phyloP scores from a whole-genome alignment of 2,329 filamentous ascomycete species.

The Rhynchosporium secalis region DNA sequence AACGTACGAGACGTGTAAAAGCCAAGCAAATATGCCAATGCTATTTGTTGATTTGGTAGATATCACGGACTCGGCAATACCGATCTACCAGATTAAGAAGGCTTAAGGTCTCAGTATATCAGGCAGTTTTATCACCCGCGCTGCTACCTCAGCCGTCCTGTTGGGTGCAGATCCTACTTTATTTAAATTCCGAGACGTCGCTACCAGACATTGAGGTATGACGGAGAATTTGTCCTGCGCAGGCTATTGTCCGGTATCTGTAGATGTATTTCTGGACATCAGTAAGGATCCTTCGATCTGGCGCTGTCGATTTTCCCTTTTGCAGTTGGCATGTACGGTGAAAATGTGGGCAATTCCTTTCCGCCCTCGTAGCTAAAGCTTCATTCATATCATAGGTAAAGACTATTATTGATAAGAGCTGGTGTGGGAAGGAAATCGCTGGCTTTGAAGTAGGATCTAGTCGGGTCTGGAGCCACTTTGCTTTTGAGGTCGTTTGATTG shows the following conservation, averaged over 20 bases:
- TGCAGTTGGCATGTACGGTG: not conserved
- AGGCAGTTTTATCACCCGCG: not conserved
- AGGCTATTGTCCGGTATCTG: conserved; percentile 15
- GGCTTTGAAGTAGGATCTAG: too few species aligned
- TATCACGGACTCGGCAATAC: not conserved
- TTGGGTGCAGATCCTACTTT: not conserved
- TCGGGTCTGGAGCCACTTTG: too few species aligned
- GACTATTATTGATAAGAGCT: too few species aligned
- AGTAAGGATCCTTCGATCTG: conserved; percentile 13
- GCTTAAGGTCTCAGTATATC: not conserved
- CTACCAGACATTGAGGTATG: not conserved
- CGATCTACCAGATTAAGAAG: not conserved
- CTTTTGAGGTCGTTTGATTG: too few species aligned
- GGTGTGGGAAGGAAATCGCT: too few species aligned
- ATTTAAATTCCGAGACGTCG: not conserved
- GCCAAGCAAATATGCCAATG: conserved; percentile 7
- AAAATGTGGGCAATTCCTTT: not conserved
- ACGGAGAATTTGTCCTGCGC: conserved; percentile 24
- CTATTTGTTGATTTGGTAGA: conserved; percentile 8
- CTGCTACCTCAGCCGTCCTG: not conserved
- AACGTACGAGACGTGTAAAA: not conserved
- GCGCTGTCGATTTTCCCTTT: conserved; percentile 22
- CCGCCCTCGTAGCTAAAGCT: too few species aligned
- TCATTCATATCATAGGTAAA: too few species aligned
- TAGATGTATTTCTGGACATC: not conserved